Base-by-base conservation (phyloP, 768 basidiomycete species). In the Strobilomyces confusus region DNA sequence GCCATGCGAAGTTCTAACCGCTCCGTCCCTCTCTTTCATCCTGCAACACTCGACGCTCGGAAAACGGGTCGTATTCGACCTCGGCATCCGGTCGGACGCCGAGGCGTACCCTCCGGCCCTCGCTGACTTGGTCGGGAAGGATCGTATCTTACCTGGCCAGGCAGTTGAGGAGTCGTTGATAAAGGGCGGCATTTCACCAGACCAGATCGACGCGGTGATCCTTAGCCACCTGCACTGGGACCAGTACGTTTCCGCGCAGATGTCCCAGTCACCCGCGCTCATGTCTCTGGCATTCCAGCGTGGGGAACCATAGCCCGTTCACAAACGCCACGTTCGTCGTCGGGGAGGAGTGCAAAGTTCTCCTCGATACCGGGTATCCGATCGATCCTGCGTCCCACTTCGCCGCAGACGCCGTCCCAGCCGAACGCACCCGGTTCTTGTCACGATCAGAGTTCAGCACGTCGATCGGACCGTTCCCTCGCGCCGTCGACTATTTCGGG, bases 11-110 rank as follows among this genome's bases (percentile, higher is more conserved):
- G 54, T 62, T 9, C 60, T 62, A 3, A 49, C 51, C 3, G 69
- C 69, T 7, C 83, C 83, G 3, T 75, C 76, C 14, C 72, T 84
- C 41, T 71, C 78, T 2, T 85, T 84, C 64, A 72, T 77, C 49
- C 63, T 84, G 36, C 72, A 69, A 12, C 82, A 84, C 58, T 78
- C 79, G 1, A 52, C 57, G 17, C 73, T 63, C 1, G 63, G 68
- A 2, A 61, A 68, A 13, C 75, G 69, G 29, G 60, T 80, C 48
- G 56, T 82, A 0, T 83, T 84, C 55, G 84, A 85, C 54, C 73
- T 84, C 19, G 83, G 83, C 9, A 69, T 79, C 9, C 75, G 80
- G 25, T 72, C 73, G 40, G 77, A 83, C 55, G 68, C 71, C 59
- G 69, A 76, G 20, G 74, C 67, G 5, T 75, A 70, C 48, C 72